Evolutionary conservation across 805 yeast genomes (phyloP).

Genomic region (Hanseniaspora mollemarum): DNA sequence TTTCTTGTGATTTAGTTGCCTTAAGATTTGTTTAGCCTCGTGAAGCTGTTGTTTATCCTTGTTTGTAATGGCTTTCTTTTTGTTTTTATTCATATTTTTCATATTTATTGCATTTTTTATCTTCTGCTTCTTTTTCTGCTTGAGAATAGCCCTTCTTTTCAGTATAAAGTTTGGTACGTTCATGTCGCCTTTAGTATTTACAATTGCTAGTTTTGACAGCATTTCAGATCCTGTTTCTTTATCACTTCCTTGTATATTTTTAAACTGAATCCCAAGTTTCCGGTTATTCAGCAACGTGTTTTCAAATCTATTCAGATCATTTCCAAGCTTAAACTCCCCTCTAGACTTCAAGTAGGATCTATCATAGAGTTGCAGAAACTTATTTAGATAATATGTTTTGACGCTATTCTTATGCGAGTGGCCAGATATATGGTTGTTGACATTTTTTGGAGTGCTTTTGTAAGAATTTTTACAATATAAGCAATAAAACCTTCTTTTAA

Average conservation of each 20-base stretch:
- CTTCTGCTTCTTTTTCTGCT: background rate
- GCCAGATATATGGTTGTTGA: constrained; percentile 6
- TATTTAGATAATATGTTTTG: constrained; percentile 9
- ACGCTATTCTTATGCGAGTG: constrained; percentile 15
- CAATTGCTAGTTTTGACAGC: background rate
- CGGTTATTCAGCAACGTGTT: constrained; percentile 7
- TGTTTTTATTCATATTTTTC: background rate
- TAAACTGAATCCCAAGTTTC: constrained; percentile 5
- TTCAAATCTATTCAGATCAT: constrained; percentile 14
- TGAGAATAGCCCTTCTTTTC: background rate
- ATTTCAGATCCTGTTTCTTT: constrained; percentile 7
- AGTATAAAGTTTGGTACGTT: constrained; percentile 2
- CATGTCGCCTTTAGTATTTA: background rate
- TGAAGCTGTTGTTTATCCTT: constrained; percentile 12
- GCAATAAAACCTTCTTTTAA: constrained; percentile 7
- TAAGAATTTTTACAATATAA: constrained; percentile 10
- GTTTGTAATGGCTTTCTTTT: background rate
- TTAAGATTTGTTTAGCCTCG: constrained; percentile 8
- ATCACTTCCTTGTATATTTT: background rate
- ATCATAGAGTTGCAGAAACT: constrained; percentile 6
- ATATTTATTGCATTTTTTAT: background rate
- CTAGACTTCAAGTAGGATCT: constrained; percentile 4
- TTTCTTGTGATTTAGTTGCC: constrained; percentile 3
- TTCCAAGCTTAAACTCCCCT: constrained; percentile 9
- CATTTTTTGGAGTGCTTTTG: constrained; percentile 8